Evolutionary conservation across 148 eudicot species (phyloP).

Genomic region (Limonium bicolor): DNA sequence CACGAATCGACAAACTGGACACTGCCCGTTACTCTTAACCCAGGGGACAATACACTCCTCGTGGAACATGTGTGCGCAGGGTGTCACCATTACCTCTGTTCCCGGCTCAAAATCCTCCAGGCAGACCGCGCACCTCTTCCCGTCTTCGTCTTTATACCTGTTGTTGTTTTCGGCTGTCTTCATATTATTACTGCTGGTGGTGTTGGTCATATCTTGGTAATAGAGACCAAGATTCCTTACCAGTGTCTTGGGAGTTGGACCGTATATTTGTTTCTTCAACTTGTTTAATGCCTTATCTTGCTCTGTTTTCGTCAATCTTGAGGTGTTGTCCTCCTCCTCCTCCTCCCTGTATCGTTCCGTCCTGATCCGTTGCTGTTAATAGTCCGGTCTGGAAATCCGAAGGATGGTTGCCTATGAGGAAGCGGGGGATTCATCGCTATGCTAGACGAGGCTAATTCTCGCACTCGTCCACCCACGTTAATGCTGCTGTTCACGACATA

Average conservation of each 20-base stretch:
- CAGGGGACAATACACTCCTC: constrained; percentile 90
- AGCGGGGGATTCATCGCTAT: no score
- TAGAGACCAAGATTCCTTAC: constrained; percentile 31
- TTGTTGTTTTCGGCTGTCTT: constrained; percentile 3
- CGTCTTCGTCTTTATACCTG: constrained; percentile 15
- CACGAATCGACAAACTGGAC: constrained; percentile 57
- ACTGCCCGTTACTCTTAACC: constrained; percentile 57
- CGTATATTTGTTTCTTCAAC: constrained; percentile 46
- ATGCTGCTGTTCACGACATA: no score
- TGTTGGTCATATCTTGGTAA: no score
- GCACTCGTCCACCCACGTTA: no score
- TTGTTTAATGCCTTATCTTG: constrained; percentile 28
- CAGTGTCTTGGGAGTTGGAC: constrained; percentile 27
- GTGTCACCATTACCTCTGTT: constrained; percentile 40
- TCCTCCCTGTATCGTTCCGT: no score
- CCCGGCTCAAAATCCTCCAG: constrained; percentile 61
- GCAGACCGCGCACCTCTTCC: constrained; percentile 61
- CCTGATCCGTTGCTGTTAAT: no score
- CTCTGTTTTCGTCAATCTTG: constrained; percentile 30
- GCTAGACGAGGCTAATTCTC: no score
- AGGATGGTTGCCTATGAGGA: no score
- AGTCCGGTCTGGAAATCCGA: no score
- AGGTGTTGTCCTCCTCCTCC: constrained; percentile 12
- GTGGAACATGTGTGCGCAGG: constrained; percentile 83
- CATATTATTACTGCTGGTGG: constrained; percentile 7